Conservation (phyloP, 352 stramenopile genomes). For the Globisporangium middletonii region DNA sequence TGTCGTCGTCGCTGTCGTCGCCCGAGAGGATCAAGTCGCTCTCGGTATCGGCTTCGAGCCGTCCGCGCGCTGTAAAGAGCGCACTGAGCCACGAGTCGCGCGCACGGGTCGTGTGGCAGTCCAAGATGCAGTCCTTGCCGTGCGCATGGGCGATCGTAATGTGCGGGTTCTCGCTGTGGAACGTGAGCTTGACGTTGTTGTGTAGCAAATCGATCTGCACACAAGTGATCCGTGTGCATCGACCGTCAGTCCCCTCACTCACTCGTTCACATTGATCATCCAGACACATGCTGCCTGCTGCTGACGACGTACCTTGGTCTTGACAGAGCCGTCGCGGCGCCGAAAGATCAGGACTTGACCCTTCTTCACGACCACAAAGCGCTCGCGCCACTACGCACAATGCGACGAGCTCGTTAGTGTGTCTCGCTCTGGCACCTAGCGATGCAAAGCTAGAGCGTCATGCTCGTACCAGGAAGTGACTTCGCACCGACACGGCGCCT, state of each 20-base stretch:
- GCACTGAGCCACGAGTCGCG: constrained; percentile 61
- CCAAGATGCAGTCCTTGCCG: constrained; percentile 33
- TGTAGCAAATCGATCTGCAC: constrained; percentile 57
- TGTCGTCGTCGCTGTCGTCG: constrained; percentile 30
- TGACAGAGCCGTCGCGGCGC: constrained; percentile 39
- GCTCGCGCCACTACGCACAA: constrained; percentile 49
- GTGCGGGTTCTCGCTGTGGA: constrained; percentile 52
- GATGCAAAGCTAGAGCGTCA: neutral
- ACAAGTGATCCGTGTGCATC: neutral
- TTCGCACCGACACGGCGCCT: constrained; percentile 49
- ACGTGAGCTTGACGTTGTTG: constrained; percentile 42
- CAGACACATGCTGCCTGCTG: too few relatives aligned
- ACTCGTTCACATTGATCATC: neutral
- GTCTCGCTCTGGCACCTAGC: neutral
- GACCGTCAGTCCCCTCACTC: neutral
- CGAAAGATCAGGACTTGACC: constrained; percentile 45
- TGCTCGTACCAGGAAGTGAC: constrained; percentile 51
- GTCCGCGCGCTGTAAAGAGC: constrained; percentile 46
- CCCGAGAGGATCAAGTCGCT: constrained; percentile 35
- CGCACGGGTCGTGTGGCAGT: constrained; percentile 37
- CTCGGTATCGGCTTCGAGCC: constrained; percentile 28
- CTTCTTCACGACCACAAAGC: constrained; percentile 46
- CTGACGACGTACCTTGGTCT: constrained; percentile 35
- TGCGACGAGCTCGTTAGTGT: neutral
- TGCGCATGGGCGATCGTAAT: constrained; percentile 38